phyloP scores from a whole-genome alignment of 257 asterid species.

The Henckelia pumila region DNA sequence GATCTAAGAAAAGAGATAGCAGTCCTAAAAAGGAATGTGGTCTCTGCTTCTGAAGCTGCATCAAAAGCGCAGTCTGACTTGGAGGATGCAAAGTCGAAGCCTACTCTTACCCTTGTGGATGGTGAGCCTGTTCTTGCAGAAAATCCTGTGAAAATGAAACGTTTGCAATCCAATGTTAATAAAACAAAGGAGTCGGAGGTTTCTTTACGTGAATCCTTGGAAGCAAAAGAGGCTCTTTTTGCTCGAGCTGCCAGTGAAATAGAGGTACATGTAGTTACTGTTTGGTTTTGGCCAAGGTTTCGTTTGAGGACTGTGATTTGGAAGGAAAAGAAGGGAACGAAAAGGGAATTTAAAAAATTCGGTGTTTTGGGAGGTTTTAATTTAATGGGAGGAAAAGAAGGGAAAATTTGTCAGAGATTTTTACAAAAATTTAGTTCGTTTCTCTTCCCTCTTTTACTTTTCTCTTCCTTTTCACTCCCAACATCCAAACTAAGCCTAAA shows the following conservation, averaged over 20 bases:
- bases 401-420: no score
- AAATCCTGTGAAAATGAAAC: constrained; percentile 84
- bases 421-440: no score
- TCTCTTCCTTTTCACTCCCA: no score
- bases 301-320: no score
- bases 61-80: constrained; percentile 72
- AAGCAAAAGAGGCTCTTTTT: constrained; percentile 91
- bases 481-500: no score
- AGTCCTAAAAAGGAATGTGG: constrained; percentile 60
- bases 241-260: constrained; percentile 73
- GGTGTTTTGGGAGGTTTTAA: no score
- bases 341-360: no score
- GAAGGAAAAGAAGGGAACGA: no score
- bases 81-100: constrained; percentile 73
- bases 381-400: no score
- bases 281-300: constrained; percentile 7
- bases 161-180: constrained; percentile 66
- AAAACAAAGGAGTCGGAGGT: constrained; percentile 66
- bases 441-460: no score
- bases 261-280: constrained; percentile 48
- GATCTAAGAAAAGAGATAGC: constrained; percentile 85
- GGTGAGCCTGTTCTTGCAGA: constrained; percentile 95
- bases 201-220: constrained; percentile 69
- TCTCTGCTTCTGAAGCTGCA: constrained; percentile 59
- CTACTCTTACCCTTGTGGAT: constrained; percentile 74